Evolutionary conservation across 2,329 filamentous ascomycete species (phyloP).

Genomic region (Fusarium odoratissimum): DNA sequence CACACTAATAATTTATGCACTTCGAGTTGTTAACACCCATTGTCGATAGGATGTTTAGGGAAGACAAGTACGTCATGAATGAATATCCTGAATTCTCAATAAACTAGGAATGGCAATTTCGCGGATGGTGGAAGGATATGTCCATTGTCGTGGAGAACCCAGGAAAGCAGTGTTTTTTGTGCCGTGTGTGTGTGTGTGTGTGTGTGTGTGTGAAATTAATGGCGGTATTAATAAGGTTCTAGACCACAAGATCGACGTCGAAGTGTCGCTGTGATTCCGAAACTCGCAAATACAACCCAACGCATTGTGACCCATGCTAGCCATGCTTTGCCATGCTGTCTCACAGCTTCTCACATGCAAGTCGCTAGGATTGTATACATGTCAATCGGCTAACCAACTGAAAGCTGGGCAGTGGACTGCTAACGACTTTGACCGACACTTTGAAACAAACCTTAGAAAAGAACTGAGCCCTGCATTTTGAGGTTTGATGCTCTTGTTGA

Average conservation of each 20-base stretch:
- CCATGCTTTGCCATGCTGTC: background rate
- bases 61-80: background rate
- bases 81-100: background rate
- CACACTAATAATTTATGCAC: background rate
- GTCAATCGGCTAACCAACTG: constrained; percentile 1
- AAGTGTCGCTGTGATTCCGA: constrained; percentile 5
- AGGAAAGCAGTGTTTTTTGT: background rate
- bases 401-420: background rate
- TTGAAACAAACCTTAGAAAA: constrained; percentile 7
- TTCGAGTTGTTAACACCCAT: background rate
- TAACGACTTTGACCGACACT: constrained; percentile 27
- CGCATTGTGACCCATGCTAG: background rate
- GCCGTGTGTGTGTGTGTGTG: background rate
- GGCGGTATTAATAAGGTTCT: constrained; percentile 7
- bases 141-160: background rate
- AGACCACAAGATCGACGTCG: constrained; percentile 36
- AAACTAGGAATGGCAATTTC: background rate
- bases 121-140: no score
- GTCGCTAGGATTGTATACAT: constrained; percentile 23
- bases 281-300: constrained; percentile 14
- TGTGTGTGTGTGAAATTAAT: background rate
- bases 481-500: constrained; percentile 1
- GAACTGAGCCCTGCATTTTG: constrained; percentile 8
- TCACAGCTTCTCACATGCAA: constrained; percentile 25
- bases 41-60: background rate